Evolutionary conservation across 1,284 basidiomycete species (phyloP), one percentile per base, ranked within the genome.

Genomic region (Meira nashicola): DNA sequence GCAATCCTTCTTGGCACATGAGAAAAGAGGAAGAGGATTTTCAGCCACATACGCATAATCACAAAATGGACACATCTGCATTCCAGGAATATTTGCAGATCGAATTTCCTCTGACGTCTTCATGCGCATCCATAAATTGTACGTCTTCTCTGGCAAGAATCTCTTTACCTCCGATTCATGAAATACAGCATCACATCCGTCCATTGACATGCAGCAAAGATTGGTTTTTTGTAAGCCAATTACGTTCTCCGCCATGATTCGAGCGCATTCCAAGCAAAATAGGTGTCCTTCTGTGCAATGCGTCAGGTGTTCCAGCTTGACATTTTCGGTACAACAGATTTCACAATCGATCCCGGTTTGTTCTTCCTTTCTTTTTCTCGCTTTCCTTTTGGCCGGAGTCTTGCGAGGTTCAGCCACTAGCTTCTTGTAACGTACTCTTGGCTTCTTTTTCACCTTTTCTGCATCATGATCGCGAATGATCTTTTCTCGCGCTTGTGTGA

Each of bases 171-270:
- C 4, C 8, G 28, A 33, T 33, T 33, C 28, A 8, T 33, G 28
- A 33, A 33, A 33, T 8, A 33, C 28, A 4, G n/a, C 12, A 21
- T 17, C 14, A 23, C 46, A 21, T 23, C 17, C 46, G 7, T 19
- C 21, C 46, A 48, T 48, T 48, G 46, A 48, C 46, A 48, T 48
- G 17, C 46, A 48, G 21, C 17, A 23, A 14, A 48, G 23, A 19
- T 14, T 48, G 6, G 17, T 48, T 17, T 48, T 48, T 23, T 23
- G 17, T 23, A 48, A 21, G 12, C 46, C 46, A 12, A 48, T 48
- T 12, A 21, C 17, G 6, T n/a, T 48, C 21, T 48, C 46, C 2
- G 46, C 46, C 46, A 48, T 48, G 5, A n/a, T n/a, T 48, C 46
- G 17, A 23, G 46, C 46, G 21, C 46, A 48, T 8, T 48, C 21